These are phyloP conservation scores for Ganoderma meredithae DNA, from an alignment of 1,284 basidiomycete genomes.

Conservation along the genomic window DNA sequence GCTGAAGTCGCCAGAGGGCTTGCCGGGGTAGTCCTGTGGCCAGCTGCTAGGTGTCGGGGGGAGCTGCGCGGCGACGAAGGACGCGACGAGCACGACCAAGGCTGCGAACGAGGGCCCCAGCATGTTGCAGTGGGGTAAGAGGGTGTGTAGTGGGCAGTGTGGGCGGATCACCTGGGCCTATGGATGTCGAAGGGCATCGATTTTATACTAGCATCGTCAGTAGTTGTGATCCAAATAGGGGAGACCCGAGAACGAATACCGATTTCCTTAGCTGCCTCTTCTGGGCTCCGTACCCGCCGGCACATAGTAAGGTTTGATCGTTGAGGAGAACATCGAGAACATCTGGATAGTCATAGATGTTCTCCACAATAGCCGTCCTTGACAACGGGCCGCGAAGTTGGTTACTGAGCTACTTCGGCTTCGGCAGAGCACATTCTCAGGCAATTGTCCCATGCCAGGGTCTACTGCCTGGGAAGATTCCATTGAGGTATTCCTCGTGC, in stretches of 20 bases:
- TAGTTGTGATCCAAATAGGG: conserved; percentile 15
- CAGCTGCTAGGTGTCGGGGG: conserved; percentile 32
- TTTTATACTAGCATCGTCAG: conserved; percentile 27
- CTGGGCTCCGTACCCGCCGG: conserved; percentile 19
- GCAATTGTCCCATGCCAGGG: conserved; percentile 23
- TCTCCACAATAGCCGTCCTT: conserved; percentile 29
- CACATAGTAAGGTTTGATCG: conserved; percentile 21
- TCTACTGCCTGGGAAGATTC: background rate
- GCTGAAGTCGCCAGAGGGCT: conserved; percentile 58
- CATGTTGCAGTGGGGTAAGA: conserved; percentile 17
- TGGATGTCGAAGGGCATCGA: conserved; percentile 1
- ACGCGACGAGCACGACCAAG: conserved; percentile 18
- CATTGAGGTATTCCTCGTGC: background rate
- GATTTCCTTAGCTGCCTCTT: background rate
- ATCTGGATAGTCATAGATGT: conserved; percentile 7
- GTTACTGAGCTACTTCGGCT: conserved; percentile 7
- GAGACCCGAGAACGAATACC: conserved; percentile 9
- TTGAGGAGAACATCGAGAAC: conserved; percentile 6
- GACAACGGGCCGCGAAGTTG: conserved; percentile 23
- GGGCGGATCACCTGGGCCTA: conserved; percentile 8
- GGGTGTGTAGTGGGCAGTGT: conserved; percentile 10
- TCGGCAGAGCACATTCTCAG: conserved; percentile 11
- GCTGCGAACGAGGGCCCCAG: conserved; percentile 18
- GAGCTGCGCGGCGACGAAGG: conserved; percentile 21
- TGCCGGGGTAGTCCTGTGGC: conserved; percentile 53